These are phyloP conservation scores for Thuidium tamariscinum DNA, from an alignment of 225 moss, liverwort and hornwort species.

Conservation along the genomic window DNA sequence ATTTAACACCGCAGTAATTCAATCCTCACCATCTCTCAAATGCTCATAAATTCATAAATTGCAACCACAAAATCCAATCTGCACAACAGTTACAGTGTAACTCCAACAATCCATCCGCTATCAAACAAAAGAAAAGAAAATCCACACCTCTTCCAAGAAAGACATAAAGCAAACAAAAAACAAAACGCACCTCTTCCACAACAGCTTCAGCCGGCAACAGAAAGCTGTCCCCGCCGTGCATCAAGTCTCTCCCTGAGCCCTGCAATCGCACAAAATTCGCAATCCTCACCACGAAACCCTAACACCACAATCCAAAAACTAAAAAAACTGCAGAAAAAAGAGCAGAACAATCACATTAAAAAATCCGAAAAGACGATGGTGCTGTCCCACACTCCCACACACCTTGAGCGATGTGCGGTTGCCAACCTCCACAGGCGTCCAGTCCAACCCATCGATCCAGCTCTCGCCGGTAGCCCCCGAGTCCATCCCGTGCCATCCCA, in stretches of 20 bases:
- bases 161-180: neutral
- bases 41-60: neutral
- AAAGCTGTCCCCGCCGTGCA: conserved; percentile 52
- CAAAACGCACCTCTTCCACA: conserved; percentile 52
- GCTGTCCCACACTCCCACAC: neutral
- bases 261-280: conserved; percentile 16
- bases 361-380: neutral
- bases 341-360: neutral
- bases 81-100: neutral
- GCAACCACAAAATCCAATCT: neutral
- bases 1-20: neutral
- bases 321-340: neutral
- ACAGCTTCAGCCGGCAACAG: conserved; percentile 61
- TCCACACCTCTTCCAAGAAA: neutral
- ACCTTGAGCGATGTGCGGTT: conserved; percentile 17
- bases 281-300: conserved; percentile 10
- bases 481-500: conserved; percentile 48
- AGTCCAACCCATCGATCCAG: conserved; percentile 81
- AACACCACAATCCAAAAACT: neutral
- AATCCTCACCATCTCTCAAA: neutral
- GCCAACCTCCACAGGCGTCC: conserved; percentile 86
- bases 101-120: neutral
- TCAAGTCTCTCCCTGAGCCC: conserved; percentile 32
- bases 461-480: conserved; percentile 46
- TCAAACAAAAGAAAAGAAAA: neutral